phyloP scores from a whole-genome alignment of 306 rosid species.

The Vigna mungo region DNA sequence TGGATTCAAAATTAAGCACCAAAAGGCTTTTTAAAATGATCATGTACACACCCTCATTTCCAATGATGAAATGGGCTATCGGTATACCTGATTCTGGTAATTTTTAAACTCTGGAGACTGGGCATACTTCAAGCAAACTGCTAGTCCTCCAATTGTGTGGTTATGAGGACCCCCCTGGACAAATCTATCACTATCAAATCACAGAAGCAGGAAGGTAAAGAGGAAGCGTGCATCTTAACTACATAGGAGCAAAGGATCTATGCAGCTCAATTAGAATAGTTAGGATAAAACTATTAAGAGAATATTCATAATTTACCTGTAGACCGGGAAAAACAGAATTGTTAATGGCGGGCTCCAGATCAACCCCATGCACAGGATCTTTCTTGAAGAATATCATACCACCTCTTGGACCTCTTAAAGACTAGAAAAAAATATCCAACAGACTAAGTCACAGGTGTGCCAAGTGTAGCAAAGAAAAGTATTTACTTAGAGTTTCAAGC shows the following conservation, averaged over 20 bases:
- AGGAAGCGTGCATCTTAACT: constrained; percentile 28
- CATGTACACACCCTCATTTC: not conserved
- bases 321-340: constrained; percentile 95
- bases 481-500: constrained; percentile 7
- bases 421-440: constrained; percentile 55
- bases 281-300: constrained; percentile 31
- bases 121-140: constrained; percentile 86
- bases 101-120: constrained; percentile 75
- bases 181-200: constrained; percentile 28
- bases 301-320: constrained; percentile 63
- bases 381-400: constrained; percentile 98
- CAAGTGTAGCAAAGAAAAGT: constrained; percentile 18
- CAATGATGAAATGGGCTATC: constrained; percentile 29
- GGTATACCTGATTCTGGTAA: constrained; percentile 80
- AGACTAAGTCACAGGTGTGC: constrained; percentile 16
- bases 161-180: constrained; percentile 98
- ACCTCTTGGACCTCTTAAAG: constrained; percentile 95
- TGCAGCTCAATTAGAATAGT: constrained; percentile 23
- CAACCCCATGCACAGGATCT: constrained; percentile 77
- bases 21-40: not conserved
- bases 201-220: constrained; percentile 39
- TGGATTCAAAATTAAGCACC: constrained; percentile 1
- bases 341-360: constrained; percentile 86
- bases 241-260: not conserved
- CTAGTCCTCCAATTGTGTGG: constrained; percentile 96